Conservation (phyloP, 2,329 filamentous ascomycete species). For the Fusarium subtropicale region DNA sequence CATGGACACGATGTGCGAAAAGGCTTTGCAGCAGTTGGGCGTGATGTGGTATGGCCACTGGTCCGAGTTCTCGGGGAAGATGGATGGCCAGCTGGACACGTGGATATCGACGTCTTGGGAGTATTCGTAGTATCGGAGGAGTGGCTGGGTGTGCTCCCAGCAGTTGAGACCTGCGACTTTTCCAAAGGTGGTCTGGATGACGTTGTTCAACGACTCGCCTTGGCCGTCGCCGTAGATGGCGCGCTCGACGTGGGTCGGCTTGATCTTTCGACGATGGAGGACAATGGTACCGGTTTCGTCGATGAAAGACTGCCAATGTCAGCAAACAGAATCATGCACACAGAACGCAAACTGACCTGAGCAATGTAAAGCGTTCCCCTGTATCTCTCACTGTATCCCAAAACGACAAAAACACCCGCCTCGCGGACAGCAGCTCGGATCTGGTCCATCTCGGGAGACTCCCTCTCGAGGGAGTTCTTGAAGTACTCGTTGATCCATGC, state of each 20-base stretch:
- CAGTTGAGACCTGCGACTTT: neutral
- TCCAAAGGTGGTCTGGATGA: neutral
- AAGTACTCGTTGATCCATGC: neutral
- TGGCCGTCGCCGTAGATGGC: neutral
- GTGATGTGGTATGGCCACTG: neutral
- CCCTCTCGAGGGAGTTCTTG: neutral
- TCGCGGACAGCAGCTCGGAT: neutral
- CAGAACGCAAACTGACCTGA: neutral
- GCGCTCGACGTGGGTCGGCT: neutral
- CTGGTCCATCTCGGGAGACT: neutral
- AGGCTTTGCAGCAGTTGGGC: neutral
- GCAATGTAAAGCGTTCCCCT: neutral
- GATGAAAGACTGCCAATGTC: neutral
- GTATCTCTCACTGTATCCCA: neutral
- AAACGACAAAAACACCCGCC: neutral
- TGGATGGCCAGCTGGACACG: neutral
- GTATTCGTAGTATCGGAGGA: neutral
- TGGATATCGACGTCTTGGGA: neutral
- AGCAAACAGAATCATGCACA: neutral
- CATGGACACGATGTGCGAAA: neutral
- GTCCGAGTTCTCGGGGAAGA: neutral
- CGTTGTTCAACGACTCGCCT: neutral
- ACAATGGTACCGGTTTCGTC: neutral
- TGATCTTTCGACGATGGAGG: neutral
- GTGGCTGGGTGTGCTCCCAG: neutral